Evolutionary conservation across 495 filamentous ascomycete species (phyloP).

Genomic region (Podospora australis): DNA sequence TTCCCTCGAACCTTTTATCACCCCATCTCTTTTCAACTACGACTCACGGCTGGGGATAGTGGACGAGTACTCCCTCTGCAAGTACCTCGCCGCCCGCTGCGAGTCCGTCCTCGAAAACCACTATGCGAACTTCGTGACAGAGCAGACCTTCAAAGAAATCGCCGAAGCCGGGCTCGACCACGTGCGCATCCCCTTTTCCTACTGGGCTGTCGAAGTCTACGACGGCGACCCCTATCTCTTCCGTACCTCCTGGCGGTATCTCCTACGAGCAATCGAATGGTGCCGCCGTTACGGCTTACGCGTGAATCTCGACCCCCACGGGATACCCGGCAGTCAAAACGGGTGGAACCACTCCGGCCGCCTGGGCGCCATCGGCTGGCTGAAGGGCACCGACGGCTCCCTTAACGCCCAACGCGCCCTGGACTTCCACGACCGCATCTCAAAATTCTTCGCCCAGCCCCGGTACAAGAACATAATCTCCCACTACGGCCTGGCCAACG

Average conservation of each 20-base stretch:
- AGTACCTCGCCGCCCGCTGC: conserved; percentile 57
- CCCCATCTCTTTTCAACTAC: conserved; percentile 83
- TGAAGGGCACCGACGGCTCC: conserved; percentile 65
- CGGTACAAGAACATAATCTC: conserved; percentile 78
- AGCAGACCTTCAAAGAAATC: conserved; percentile 79
- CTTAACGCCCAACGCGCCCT: conserved; percentile 67
- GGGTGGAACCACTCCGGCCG: conserved; percentile 86
- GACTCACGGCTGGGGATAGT: conserved; percentile 56
- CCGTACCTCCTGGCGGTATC: conserved; percentile 86
- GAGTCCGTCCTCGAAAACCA: conserved; percentile 72
- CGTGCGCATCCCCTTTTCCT: conserved; percentile 87
- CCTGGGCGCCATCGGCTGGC: conserved; percentile 65
- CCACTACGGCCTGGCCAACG: conserved; percentile 83
- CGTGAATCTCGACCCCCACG: conserved; percentile 92
- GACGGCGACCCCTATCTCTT: conserved; percentile 83
- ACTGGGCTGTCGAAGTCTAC: conserved; percentile 89
- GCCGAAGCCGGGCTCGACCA: conserved; percentile 87
- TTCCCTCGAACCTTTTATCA: conserved; percentile 89
- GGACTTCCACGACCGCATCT: conserved; percentile 74
- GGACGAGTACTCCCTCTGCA: conserved; percentile 80
- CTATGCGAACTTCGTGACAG: conserved; percentile 80
- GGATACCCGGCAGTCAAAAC: conserved; percentile 75
- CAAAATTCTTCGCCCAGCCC: conserved; percentile 76
- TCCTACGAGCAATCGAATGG: conserved; percentile 88
- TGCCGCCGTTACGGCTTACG: conserved; percentile 88